Percentiles rank a stretch among this genome's conserved stretches.
phyloP scores from a whole-genome alignment of 768 basidiomycete genomes.

The Mycena rebaudengoi region DNA sequence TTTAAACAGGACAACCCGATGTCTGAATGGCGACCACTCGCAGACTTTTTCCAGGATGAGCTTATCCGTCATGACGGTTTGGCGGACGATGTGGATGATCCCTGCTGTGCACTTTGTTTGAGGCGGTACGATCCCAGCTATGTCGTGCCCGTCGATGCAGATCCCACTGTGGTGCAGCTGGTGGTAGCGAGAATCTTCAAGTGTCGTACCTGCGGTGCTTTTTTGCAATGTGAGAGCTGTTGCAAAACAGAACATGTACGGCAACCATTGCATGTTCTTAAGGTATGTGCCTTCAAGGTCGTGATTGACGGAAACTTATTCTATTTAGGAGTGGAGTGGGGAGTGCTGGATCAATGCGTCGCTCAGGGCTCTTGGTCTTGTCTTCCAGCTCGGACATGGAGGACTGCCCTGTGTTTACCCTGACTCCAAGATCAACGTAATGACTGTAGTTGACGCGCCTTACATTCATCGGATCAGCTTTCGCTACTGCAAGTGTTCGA shows the following conservation, averaged over 20 bases:
- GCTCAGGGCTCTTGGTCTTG: constrained; percentile 13
- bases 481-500: constrained; percentile 16
- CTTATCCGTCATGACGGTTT: not conserved
- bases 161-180: too few relatives aligned
- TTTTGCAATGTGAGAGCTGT: constrained; percentile 10
- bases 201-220: constrained; percentile 5
- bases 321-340: constrained; percentile 20
- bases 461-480: constrained; percentile 12
- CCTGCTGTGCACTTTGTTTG: not conserved
- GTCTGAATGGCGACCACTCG: not conserved
- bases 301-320: not conserved
- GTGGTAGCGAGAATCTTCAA: too few relatives aligned
- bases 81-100: not conserved
- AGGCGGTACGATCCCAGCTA: not conserved
- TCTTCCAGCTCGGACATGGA: constrained; percentile 23
- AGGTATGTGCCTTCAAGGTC: not conserved
- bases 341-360: constrained; percentile 7
- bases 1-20: not conserved
- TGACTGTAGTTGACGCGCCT: constrained; percentile 12
- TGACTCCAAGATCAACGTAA: not conserved
- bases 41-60: constrained; percentile 1
- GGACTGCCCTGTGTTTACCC: constrained; percentile 1
- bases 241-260: not conserved
- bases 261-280: not conserved
- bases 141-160: too few relatives aligned